Evolutionary conservation across 1,284 basidiomycete genomes (phyloP), one percentile per base, ranked within the genome.

Genomic region (Ganoderma lingzhi): DNA sequence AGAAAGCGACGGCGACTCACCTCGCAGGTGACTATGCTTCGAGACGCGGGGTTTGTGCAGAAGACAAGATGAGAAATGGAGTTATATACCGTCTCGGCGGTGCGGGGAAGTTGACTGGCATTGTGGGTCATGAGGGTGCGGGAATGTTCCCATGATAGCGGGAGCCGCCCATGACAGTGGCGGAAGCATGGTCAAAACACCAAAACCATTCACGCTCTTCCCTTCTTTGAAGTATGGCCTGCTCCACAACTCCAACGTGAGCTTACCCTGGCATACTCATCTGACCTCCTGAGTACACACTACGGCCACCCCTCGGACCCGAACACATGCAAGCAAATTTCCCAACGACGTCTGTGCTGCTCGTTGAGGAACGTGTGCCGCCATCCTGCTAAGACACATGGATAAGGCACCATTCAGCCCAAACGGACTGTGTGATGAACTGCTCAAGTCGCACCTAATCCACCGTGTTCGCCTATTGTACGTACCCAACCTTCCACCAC

Each of bases 341-440:
- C n/a, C 32, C 55, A n/a, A n/a, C 58, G 9, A 23, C 39, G 37
- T 19, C 32, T 10, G 32, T 10, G 32, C 6, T 56, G 6, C 6
- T n/a, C 37, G 15, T 61, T n/a, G 23, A 51, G 23, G 48, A n/a
- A 8, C 30, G 8, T 42, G 17, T 41, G 66, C 63, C 2, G 42
- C 56, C 17, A 69, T 69, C 28, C 51, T 60, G 10, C 85, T 84
- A 0, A 87, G 86, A 74, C 10, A 12, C 14, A 23, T 14, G 19
- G 2, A 28, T 51, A 3, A 56, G 30, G 30, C 55, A 32, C 30
- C 28, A 4, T 35, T 35, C 5, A 5, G 30, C 30, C 12, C 48
- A 14, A 28, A 14, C 23, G 2, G 9, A 28, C 12, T 12, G 45
- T 6, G 19, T 19, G 45, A 48, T 19, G 9, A 6, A 23, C 39